Base-by-base conservation (phyloP, 2,329 filamentous ascomycete species). In the Nannizzia gypsea region DNA sequence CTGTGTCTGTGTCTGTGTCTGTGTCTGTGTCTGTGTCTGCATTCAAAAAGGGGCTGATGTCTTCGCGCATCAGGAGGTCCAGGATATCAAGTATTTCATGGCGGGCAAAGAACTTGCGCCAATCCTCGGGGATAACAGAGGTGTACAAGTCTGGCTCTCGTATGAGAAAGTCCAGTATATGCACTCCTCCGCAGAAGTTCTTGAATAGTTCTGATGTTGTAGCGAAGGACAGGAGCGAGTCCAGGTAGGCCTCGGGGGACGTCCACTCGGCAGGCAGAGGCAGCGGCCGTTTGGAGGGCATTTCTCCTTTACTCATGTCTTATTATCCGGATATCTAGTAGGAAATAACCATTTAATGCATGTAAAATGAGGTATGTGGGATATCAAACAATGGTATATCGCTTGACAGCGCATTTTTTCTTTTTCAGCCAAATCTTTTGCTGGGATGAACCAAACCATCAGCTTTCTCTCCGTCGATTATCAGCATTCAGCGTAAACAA, bases 161-260 rank as follows among this genome's bases (percentile, higher is more conserved):
- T 1, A 90, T 96, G 75, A 96, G 90, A 74, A 99, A 97, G 72
- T 99, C 93, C 60, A 97, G 80, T 63, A 99, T 91, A 70, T 99
- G 93, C 0, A 97, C 89, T n/a, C 92, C 91, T 59, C 93, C 93
- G 70, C 90, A 96, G n/a, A 99, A 80, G 26, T 89, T 89, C 65
- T 89, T 87, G 66, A 96, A 90, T 1, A 90, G 78, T 59, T 86
- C 82, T 52, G 87, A 88, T 1, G 83, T 84, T 4, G 84, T 84
- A 1, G 85, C 82, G 67, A 97, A 96, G 20, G 83, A 71, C 26
- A 97, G 79, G 11, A 97, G 81, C 17, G 84, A 85, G 26, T 88
- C 79, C 56, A 96, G 81, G 72, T 96, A 99, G 58, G 84, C 81
- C 55, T 96, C 88, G 4, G 84, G 76, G 50, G 82, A 83, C 40